Base-by-base conservation (phyloP, 148 eudicot species). In the Silene latifolia region DNA sequence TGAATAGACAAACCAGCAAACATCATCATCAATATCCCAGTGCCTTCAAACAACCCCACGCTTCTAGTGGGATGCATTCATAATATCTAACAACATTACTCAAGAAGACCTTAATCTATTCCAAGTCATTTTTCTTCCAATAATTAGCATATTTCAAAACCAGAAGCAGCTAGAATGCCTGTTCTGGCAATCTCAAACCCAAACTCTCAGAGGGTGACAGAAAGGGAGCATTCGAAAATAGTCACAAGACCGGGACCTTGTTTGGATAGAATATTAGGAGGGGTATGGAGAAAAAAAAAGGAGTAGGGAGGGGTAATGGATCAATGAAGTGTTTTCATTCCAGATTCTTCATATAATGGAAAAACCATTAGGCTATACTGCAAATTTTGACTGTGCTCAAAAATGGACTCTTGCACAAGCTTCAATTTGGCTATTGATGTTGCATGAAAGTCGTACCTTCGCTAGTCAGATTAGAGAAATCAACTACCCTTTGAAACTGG, bases 401-500 rank as follows among this genome's bases (percentile, higher is more conserved):
- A 27, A 27, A n/a, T n/a, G 4, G 59, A 62, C n/a, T 24, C 24
- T 27, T 35, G 5, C 23, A 42, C 25, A 47, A 46, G 47, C 68
- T 60, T 72, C 48, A 63, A 21, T 13, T 15, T n/a, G 58, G 47
- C 69, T 10, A 44, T 58, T 7, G 23, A 17, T 57, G 63, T 56
- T 56, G 25, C 48, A 61, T 65, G 46, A 14, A 67, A 63, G 54
- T 39, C 60, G 12, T 76, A 68, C 78, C 18, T 48, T 51, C 20
- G 32, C 53, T 15, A 47, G 59, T 51, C 57, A 71, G 56, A 60
- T 27, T 32, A 82, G 84, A 76, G 56, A 60, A 39, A 46, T 84
- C 85, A 76, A 69, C 74, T 71, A 4, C 46, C 46, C 74, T 65
- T 78, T 12, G 66, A 56, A 42, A 69, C 83, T 15, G 82, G 79